Base-by-base conservation (phyloP, 73 alveolate genomes). In the Paramecium tetraurelia region DNA sequence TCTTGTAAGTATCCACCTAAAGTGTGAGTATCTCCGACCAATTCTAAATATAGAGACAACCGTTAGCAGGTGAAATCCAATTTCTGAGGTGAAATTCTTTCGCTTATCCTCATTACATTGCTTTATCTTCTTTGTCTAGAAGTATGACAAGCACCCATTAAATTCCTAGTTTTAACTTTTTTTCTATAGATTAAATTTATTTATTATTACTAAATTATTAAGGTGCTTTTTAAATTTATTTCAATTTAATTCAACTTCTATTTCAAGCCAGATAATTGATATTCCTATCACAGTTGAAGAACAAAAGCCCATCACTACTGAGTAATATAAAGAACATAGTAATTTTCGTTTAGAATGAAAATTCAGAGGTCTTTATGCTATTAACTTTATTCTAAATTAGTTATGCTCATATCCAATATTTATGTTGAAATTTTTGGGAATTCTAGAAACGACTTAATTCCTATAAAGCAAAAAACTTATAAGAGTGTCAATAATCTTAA, bases 1-100 rank as follows among this genome's bases (percentile, higher is more conserved):
- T 33, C 72, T 41, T 76, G 41, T 1, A 76, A 24, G 36, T 76
- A 76, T 33, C 88, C 88, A 20, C 88, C 88, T 18, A 76, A 40
- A 14, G 59, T 7, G 14, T 41, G 36, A 22, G 69, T 76, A 43
- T 76, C 89, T n/a, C 89, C 89, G 0, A 76, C 70, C 27, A 76
- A 29, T 38, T 76, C 72, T 21, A 76, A 21, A 38, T 41, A 76
- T 70, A 31, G 85, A 16, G 85, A 70, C 77, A 59, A 29, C 43
- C 77, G 43, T 59, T 59, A 59, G 33, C 77, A 59, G 5, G 43
- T 59, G 77, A 20, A 59, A 29, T 59, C 77, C 43, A 59, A 24
- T 27, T 29, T 59, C 4, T 59, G 33, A 29, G 77, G 22, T 7
- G 77, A 21, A 29, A 16, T 7, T 59, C 77, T 21, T 8, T 59